Conservation (phyloP, 139 green algal species). For the Diplosphaera chodatii region DNA sequence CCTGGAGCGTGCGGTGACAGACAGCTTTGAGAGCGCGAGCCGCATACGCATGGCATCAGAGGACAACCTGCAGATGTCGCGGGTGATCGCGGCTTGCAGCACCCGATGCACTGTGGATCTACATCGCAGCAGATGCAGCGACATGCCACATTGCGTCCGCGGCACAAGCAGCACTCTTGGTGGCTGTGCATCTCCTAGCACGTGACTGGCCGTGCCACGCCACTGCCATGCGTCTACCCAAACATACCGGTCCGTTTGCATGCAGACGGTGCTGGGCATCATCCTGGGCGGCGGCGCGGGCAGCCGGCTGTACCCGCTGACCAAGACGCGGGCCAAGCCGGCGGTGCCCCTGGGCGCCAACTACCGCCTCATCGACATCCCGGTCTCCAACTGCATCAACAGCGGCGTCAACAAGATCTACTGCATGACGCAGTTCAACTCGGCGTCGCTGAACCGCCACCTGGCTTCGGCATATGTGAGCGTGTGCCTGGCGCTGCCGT, state of each 20-base stretch:
- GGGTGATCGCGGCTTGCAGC: background rate
- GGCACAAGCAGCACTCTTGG: no score
- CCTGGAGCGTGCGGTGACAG: background rate
- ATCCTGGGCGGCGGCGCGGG: constrained; percentile 96
- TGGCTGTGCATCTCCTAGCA: no score
- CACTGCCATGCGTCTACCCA: background rate
- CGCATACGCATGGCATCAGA: background rate
- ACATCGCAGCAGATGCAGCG: no score
- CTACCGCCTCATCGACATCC: constrained; percentile 99
- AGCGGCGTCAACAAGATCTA: constrained; percentile 99
- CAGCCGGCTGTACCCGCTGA: constrained; percentile 93
- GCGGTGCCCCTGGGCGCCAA: constrained; percentile 97
- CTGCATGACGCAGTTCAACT: constrained; percentile 99
- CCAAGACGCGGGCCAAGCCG: constrained; percentile 97
- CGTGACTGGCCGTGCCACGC: no score
- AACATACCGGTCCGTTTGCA: background rate
- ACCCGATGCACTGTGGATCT: no score
- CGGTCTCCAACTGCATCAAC: constrained; percentile 99
- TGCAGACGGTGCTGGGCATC: constrained; percentile 90
- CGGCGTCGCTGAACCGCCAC: constrained; percentile 96
- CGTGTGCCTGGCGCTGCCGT: background rate
- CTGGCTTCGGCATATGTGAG: constrained; percentile 92
- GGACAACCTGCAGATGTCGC: background rate
- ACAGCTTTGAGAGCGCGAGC: background rate
- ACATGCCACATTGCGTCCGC: no score